Evolutionary conservation across 2,329 filamentous ascomycete species (phyloP).

Genomic region (Apiospora pterosperma): DNA sequence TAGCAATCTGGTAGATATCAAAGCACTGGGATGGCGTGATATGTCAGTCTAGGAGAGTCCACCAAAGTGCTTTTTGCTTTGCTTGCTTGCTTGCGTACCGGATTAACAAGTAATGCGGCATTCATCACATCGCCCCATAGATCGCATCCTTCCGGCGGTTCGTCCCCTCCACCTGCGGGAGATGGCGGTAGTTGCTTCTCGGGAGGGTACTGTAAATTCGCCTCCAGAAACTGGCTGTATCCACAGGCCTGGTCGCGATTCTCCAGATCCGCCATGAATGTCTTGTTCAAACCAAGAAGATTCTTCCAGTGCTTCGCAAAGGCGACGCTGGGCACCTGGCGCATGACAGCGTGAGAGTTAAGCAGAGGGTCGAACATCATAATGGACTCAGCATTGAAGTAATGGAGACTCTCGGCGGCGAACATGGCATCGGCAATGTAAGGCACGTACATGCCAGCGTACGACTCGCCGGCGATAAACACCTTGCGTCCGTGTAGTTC

Average conservation of each 20-base stretch:
- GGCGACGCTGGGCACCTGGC: slow-evolving; percentile 43
- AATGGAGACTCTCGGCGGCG: slow-evolving; percentile 39
- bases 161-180: slow-evolving; percentile 44
- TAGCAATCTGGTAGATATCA: slow-evolving; percentile 66
- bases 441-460: slow-evolving; percentile 51
- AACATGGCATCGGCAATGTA: slow-evolving; percentile 55
- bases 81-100: too few species aligned
- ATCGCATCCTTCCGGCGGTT: slow-evolving; percentile 51
- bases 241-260: slow-evolving; percentile 49
- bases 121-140: slow-evolving; percentile 41
- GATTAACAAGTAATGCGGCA: too few species aligned
- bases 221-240: slow-evolving; percentile 51
- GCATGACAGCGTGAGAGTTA: slow-evolving; percentile 42
- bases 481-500: slow-evolving; percentile 46
- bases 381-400: slow-evolving; percentile 48
- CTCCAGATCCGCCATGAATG: slow-evolving; percentile 51
- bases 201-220: slow-evolving; percentile 60
- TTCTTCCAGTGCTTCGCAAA: slow-evolving; percentile 53
- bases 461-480: slow-evolving; percentile 52
- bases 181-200: slow-evolving; percentile 51
- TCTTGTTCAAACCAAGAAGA: slow-evolving; percentile 55
- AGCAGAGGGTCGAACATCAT: slow-evolving; percentile 65
- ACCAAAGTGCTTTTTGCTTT: too few species aligned
- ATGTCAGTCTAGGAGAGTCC: too few species aligned
- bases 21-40: slow-evolving; percentile 61